Conservation (phyloP, 2,329 filamentous ascomycete species). For the Penicillium sp. region DNA sequence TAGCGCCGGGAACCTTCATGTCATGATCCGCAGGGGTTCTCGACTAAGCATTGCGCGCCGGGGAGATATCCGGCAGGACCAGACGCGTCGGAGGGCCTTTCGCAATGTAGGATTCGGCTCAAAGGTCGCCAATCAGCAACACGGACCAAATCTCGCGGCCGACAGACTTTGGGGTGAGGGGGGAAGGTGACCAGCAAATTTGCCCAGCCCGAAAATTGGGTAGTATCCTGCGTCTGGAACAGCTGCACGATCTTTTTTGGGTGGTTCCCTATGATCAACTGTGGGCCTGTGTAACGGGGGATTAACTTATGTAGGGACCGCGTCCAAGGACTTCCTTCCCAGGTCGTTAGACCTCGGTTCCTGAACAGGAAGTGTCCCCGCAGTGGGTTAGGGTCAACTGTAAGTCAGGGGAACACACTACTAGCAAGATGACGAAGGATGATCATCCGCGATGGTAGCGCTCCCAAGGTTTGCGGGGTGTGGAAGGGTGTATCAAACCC, state of each 20-base stretch:
- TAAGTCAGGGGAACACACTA: conserved; percentile 9
- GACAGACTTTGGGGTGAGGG: not conserved
- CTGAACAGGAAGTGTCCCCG: conserved; percentile 14
- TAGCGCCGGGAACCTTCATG: conserved; percentile 24
- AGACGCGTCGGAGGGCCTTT: not conserved
- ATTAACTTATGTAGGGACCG: conserved; percentile 10
- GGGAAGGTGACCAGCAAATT: conserved; percentile 11
- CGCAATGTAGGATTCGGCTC: not conserved
- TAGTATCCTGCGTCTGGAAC: conserved; percentile 18
- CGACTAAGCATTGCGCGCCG: conserved; percentile 21
- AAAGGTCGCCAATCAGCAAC: conserved; percentile 18
- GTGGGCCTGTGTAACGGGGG: conserved; percentile 27
- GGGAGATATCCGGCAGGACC: not conserved
- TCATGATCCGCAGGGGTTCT: conserved; percentile 24
- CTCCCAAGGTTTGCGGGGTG: not conserved
- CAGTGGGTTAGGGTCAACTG: conserved; percentile 2
- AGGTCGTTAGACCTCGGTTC: conserved; percentile 21
- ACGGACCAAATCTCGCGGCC: not conserved
- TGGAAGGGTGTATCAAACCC: not conserved
- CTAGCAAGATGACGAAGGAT: conserved; percentile 3
- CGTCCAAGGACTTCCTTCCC: not conserved
- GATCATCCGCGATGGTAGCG: conserved; percentile 16
- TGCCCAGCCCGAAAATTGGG: conserved; percentile 20
- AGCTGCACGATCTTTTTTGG: conserved; percentile 14
- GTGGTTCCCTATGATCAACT: conserved; percentile 23